A percentile compares a stretch with the other conserved stretches of the same genome.
These are phyloP conservation scores for Trichophyton verrucosum DNA, from an alignment of 2,329 filamentous ascomycete species.

Conservation along the genomic window DNA sequence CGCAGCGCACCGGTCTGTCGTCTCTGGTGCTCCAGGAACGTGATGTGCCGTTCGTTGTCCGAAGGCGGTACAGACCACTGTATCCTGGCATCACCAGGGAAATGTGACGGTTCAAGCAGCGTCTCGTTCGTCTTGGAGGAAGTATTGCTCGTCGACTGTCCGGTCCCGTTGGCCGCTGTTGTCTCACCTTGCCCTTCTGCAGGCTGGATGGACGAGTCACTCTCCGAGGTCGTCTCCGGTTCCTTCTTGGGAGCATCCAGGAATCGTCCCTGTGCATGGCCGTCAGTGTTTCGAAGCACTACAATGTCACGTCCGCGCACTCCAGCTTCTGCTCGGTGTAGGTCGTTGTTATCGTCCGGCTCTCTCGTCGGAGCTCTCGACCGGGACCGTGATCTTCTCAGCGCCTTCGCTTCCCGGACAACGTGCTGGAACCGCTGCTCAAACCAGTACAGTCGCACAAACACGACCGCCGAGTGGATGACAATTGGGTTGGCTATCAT, in stretches of 20 bases:
- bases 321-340: slow-evolving; percentile 26
- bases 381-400: slow-evolving; percentile 46
- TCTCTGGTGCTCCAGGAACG: slow-evolving; percentile 74
- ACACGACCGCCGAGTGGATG: slow-evolving; percentile 75
- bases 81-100: not conserved
- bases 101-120: not conserved
- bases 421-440: slow-evolving; percentile 87
- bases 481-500: slow-evolving; percentile 73
- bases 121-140: not conserved
- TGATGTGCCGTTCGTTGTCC: slow-evolving; percentile 67
- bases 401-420: slow-evolving; percentile 56
- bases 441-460: slow-evolving; percentile 93
- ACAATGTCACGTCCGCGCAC: slow-evolving; percentile 28
- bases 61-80: slow-evolving; percentile 22
- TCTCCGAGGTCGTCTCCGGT: not conserved
- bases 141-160: slow-evolving; percentile 35
- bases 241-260: slow-evolving; percentile 8
- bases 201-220: slow-evolving; percentile 7
- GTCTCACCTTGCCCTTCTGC: not conserved
- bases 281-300: slow-evolving; percentile 25
- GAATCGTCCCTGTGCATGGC: slow-evolving; percentile 18
- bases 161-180: not conserved
- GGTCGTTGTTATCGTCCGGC: slow-evolving; percentile 31
- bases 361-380: slow-evolving; percentile 37
- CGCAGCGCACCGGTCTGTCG: slow-evolving; percentile 63